Base-by-base conservation (phyloP, 2,329 filamentous ascomycete genomes). In the Clonostachys solani region DNA sequence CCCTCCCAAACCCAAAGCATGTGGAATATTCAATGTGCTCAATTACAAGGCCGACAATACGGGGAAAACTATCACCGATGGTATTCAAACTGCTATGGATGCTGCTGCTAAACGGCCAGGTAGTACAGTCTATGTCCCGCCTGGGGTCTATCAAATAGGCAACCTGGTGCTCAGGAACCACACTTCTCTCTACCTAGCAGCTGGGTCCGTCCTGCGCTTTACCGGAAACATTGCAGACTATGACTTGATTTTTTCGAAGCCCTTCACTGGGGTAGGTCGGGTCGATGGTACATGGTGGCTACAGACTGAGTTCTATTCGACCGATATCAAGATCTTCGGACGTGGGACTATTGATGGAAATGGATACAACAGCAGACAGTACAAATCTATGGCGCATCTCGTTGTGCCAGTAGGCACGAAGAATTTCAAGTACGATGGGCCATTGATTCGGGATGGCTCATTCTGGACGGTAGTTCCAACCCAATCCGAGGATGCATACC, bases 281-380 rank as follows among this genome's bases (percentile, higher is more conserved):
- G 23, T 9, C 8, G 9, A 12, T 10, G 44, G 44, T n/a, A 46
- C 44, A 29, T 46, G 44, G 44, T 46, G 44, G 44, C 40, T 46
- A 10, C 44, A 40, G 18, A 46, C 44, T 9, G 44, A 40, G 35
- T 46, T 40, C 15, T 36, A 46, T 38, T 40, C 35, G 17, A 46
- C 35, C 18, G 44, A 46, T 29, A 46, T 46, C 37, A 46, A 40
- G 19, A 38, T 46, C 17, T 46, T 40, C 37, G 44, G 44, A 12
- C 44, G 44, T 12, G 44, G 44, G 10, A 40, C 36, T 6, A 37
- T 46, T 40, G 44, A 46, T 17, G 44, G 35, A 36, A 46, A 46
- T 6, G 44, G 44, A 10, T 12, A 46, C 6, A 33, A 42, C 15
- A 29, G 36, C 15, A 36, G 44, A 13, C 29, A 23, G 9, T 41